Evolutionary conservation across 2,329 filamentous ascomycete genomes (phyloP).

Genomic region (Clarireedia sp.): DNA sequence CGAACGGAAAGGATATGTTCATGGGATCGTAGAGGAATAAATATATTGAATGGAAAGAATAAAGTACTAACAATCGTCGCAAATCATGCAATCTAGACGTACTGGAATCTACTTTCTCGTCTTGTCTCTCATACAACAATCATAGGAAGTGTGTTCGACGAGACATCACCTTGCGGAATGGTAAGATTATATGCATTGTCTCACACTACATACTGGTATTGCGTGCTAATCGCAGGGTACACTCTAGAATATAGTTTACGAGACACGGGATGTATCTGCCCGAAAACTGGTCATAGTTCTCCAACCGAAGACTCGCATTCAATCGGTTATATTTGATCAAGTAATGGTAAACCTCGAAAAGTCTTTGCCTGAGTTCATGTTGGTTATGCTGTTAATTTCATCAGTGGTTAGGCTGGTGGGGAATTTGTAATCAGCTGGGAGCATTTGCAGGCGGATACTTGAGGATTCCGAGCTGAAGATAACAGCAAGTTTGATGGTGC

Average conservation of each 20-base stretch:
- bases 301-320: neutral
- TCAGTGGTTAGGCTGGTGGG: slow-evolving; percentile 1
- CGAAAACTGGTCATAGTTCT: neutral
- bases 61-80: neutral
- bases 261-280: too few relatives aligned
- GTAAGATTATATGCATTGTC: slow-evolving; percentile 16
- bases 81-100: neutral
- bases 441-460: slow-evolving; percentile 45
- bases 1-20: slow-evolving; percentile 10
- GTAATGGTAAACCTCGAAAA: neutral
- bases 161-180: slow-evolving; percentile 15
- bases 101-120: slow-evolving; percentile 11
- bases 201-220: neutral
- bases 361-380: neutral
- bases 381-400: neutral
- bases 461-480: slow-evolving; percentile 47
- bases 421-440: slow-evolving; percentile 12
- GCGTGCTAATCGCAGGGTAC: slow-evolving; percentile 15
- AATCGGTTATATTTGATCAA: neutral
- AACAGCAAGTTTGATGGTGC: slow-evolving; percentile 55
- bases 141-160: slow-evolving; percentile 10
- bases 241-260: slow-evolving; percentile 11
- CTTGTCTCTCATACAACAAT: slow-evolving; percentile 16
- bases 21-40: slow-evolving; percentile 2
- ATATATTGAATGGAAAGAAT: neutral